Evolutionary conservation across 805 yeast species (phyloP), one percentile per base, ranked within the genome.

Genomic region (Candida lessepsii): DNA sequence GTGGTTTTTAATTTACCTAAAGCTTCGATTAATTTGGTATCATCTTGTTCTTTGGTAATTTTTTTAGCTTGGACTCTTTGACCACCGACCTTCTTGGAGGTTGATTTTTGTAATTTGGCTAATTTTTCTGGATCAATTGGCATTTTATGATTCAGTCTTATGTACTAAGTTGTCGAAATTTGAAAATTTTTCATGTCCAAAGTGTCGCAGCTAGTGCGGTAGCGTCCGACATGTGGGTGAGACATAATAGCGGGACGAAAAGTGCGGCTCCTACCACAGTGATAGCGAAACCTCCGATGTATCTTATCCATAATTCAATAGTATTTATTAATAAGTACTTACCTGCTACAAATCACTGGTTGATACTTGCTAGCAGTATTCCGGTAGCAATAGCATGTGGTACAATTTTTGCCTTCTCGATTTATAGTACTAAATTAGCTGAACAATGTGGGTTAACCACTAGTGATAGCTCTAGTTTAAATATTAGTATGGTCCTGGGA

Each of bases 21-120:
- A 60, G 91, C 80, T 56, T 82, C 86, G 73, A 87, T 89, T 67
- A 91, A 78, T 73, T 90, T 89, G 68, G 88, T 76, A 73, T 90
- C 96, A 62, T 89, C 96, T 58, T 81, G 88, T 70, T 85, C 88
- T 56, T 78, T 66, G 63, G 75, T 70, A 62, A 71, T 72, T 76
- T 88, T 87, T 80, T 85, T 85, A 66, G 86, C 84, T 80, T 87
- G 86, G 65, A 96, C 83, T 79, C 99, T 89, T 67, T 90, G 83
- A 60, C 85, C 85, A 55, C 74, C 75, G 46, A 93, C 90, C 75
- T 78, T 83, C 72, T 78, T 75, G 69, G 86, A 78, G 60, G 86
- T 78, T 54, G 84, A 76, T 70, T 86, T 86, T 67, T 88, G 95
- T 68, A 90, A 79, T 74, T 86, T 88, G 58, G 95, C 95, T 74